Conservation (phyloP, 805 yeast species). For the Phaffomyces opuntiae region DNA sequence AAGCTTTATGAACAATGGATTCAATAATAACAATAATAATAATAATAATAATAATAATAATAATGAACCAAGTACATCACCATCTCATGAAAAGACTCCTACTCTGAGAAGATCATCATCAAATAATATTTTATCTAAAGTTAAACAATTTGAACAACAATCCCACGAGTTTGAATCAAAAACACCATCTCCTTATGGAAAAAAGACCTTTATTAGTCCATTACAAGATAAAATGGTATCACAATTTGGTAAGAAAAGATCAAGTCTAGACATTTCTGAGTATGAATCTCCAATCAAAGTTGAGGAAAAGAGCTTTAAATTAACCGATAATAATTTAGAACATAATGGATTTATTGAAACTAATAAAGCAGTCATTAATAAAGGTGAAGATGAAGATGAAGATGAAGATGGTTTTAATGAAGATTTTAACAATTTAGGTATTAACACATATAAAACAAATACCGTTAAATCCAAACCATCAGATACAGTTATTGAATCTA, state of each 20-base stretch:
- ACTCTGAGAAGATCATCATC: slow-evolving; percentile 23
- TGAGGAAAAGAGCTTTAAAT: too few relatives aligned
- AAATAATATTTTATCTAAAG: slow-evolving; percentile 24
- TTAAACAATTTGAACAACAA: slow-evolving; percentile 26
- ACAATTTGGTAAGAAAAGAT: slow-evolving; percentile 16
- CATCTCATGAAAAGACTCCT: slow-evolving; percentile 1
- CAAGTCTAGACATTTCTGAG: slow-evolving; percentile 8
- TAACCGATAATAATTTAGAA: too few relatives aligned
- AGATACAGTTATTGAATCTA: not conserved
- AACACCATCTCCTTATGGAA: slow-evolving; percentile 10
- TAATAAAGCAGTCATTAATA: not conserved
- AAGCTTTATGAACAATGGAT: too few relatives aligned
- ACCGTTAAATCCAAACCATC: not conserved
- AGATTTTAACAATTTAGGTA: not conserved
- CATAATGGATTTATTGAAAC: not conserved
- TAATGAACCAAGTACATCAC: not conserved
- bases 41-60: not conserved
- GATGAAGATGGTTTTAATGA: not conserved
- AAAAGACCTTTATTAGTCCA: slow-evolving; percentile 12
- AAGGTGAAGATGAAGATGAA: not conserved
- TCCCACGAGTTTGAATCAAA: slow-evolving; percentile 4
- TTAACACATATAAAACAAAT: not conserved
- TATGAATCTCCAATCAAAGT: not conserved
- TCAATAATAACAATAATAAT: too few relatives aligned
- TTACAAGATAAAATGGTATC: slow-evolving; percentile 16